Percentiles rank a stretch among this genome's conserved stretches.
Conservation (phyloP, 164 flowering plant genomes). For the Chimonanthus salicifolius region DNA sequence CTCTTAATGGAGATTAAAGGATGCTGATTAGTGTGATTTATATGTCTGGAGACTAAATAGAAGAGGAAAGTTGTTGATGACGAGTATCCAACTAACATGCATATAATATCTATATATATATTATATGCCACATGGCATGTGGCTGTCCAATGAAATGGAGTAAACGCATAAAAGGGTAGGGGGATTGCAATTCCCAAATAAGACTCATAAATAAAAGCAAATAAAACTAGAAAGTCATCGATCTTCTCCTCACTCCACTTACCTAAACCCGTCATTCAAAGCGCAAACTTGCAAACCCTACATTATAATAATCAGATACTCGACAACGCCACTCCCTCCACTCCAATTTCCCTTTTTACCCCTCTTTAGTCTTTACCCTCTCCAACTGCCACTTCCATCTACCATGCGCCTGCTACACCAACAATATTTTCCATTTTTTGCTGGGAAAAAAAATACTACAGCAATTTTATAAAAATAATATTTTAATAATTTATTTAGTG, state of each 20-base stretch:
- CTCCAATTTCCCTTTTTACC: not conserved
- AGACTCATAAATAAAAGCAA: not conserved
- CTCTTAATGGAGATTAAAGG: no score
- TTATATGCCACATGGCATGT: not conserved
- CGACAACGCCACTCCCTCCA: not conserved
- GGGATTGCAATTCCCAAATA: not conserved
- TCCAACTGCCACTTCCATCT: not conserved
- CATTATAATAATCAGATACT: not conserved
- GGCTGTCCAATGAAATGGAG: not conserved
- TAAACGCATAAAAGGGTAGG: no score
- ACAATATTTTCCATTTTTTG: not conserved
- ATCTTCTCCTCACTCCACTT: not conserved
- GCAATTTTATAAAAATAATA: no score
- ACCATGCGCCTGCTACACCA: not conserved
- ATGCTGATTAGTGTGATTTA: no score
- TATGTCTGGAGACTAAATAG: not conserved
- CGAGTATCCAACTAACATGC: no score
- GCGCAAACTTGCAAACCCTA: not conserved
- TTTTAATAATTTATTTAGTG: no score
- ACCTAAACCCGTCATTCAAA: not conserved
- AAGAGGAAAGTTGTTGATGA: no score
- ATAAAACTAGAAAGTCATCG: not conserved
- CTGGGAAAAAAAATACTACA: not conserved
- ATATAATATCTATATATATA: not conserved
- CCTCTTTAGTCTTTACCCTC: not conserved